Percentiles rank a stretch among this genome's conserved stretches.
Evolutionary conservation across 495 filamentous ascomycete genomes (phyloP).

Genomic region (Annulohypoxylon nitens): DNA sequence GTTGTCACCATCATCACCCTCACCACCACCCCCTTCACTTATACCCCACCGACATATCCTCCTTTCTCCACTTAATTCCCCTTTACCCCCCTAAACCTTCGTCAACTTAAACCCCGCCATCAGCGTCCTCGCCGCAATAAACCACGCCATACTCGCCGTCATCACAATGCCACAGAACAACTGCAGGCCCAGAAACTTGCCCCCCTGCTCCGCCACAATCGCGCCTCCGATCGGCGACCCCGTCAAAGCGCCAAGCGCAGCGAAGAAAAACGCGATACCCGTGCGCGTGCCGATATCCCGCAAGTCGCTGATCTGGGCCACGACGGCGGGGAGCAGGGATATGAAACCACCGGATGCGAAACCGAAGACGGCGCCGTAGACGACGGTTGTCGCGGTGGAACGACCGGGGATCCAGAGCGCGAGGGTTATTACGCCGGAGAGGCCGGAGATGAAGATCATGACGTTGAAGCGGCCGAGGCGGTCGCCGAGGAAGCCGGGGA

Average conservation of each 20-base stretch:
- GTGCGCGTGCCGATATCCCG: conserved; percentile 78
- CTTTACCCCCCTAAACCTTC: conserved; percentile 48
- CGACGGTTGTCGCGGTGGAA: conserved; percentile 71
- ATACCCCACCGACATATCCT: not conserved
- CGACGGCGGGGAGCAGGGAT: conserved; percentile 66
- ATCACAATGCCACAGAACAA: conserved; percentile 76
- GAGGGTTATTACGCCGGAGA: conserved; percentile 73
- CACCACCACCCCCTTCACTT: not conserved
- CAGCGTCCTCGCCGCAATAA: conserved; percentile 59
- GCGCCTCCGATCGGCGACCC: conserved; percentile 82
- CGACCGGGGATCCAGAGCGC: conserved; percentile 75
- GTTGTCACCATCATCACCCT: not conserved
- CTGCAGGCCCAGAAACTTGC: conserved; percentile 69
- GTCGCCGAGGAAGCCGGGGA: conserved; percentile 80
- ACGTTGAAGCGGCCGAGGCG: conserved; percentile 79
- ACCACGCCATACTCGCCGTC: conserved; percentile 63
- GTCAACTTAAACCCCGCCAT: conserved; percentile 58
- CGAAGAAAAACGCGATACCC: conserved; percentile 74
- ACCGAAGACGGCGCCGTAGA: conserved; percentile 76
- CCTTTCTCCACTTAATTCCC: not conserved
- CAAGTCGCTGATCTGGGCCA: conserved; percentile 80
- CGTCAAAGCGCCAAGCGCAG: conserved; percentile 74
- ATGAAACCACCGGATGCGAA: conserved; percentile 81
- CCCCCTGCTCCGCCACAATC: conserved; percentile 67
- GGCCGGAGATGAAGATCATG: conserved; percentile 71